Percentiles rank a stretch among this genome's conserved stretches.
phyloP scores from a whole-genome alignment of 1,139 yeast species.

The Scheffersomyces cryptocercus region DNA sequence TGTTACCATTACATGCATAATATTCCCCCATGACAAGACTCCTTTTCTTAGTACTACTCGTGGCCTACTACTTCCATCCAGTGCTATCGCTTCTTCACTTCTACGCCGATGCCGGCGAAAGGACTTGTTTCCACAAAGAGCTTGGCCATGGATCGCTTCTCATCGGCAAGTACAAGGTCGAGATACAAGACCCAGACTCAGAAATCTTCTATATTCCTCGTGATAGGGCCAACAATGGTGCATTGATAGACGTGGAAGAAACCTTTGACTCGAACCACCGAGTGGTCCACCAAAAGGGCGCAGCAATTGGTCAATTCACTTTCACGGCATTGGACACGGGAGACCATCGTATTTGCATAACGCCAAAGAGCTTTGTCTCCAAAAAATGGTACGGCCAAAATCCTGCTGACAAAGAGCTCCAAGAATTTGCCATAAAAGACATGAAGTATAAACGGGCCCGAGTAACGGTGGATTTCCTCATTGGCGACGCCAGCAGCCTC shows the following conservation, averaged over 20 bases:
- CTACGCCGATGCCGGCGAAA: slow-evolving; percentile 58
- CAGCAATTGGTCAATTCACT: slow-evolving; percentile 62
- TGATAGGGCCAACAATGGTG: slow-evolving; percentile 29
- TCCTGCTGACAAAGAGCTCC: slow-evolving; percentile 5
- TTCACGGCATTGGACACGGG: slow-evolving; percentile 59
- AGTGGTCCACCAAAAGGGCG: slow-evolving; percentile 64
- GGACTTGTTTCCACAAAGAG: slow-evolving; percentile 68
- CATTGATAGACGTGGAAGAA: slow-evolving; percentile 56
- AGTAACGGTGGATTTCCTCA: slow-evolving; percentile 50
- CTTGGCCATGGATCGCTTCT: slow-evolving; percentile 59
- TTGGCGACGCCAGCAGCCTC: slow-evolving; percentile 53
- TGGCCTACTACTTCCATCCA: background rate
- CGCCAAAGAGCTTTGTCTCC: slow-evolving; percentile 51
- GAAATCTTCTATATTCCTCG: slow-evolving; percentile 46
- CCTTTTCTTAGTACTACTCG: too few species aligned
- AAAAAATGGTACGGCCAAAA: slow-evolving; percentile 18
- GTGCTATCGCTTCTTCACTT: slow-evolving; percentile 33
- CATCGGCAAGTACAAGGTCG: slow-evolving; percentile 59
- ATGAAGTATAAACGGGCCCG: slow-evolving; percentile 56
- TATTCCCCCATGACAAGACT: too few species aligned
- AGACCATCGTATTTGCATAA: slow-evolving; percentile 70
- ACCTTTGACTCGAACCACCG: slow-evolving; percentile 67
- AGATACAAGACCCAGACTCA: slow-evolving; percentile 50
- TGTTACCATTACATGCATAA: too few species aligned
- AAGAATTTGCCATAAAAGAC: slow-evolving; percentile 12